Evolutionary conservation across 1,284 basidiomycete genomes (phyloP).

Genomic region (Malassezia psittaci): DNA sequence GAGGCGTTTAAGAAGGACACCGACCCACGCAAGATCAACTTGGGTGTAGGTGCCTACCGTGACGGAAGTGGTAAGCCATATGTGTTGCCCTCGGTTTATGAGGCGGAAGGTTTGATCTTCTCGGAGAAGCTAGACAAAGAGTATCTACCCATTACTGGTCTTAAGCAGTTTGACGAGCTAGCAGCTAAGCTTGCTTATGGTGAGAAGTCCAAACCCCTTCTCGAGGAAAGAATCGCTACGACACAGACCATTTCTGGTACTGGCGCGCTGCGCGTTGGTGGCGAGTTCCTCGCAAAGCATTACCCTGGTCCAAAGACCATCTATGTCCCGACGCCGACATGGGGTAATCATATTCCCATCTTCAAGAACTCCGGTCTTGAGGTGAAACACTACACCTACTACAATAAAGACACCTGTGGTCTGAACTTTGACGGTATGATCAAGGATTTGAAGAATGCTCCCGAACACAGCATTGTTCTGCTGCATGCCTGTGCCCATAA

Average conservation of each 20-base stretch:
- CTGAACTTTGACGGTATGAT: constrained; percentile 48
- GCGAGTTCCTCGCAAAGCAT: constrained; percentile 73
- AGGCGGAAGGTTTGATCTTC: constrained; percentile 73
- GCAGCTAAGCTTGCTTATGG: constrained; percentile 90
- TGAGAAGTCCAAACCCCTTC: constrained; percentile 58
- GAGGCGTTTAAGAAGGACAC: constrained; percentile 75
- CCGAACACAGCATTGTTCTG: constrained; percentile 52
- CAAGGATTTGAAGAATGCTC: constrained; percentile 48
- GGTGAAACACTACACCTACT: constrained; percentile 70
- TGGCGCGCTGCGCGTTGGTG: constrained; percentile 90
- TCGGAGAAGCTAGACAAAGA: constrained; percentile 78
- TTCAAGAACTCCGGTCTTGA: constrained; percentile 78
- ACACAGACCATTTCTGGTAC: constrained; percentile 97
- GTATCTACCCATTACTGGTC: constrained; percentile 91
- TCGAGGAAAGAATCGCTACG: constrained; percentile 62
- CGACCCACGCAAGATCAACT: constrained; percentile 73
- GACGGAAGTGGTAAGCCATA: constrained; percentile 50
- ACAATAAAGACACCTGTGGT: constrained; percentile 48
- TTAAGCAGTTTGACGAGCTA: constrained; percentile 73
- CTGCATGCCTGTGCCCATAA: constrained; percentile 55
- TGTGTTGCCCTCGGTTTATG: constrained; percentile 55
- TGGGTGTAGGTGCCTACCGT: constrained; percentile 56
- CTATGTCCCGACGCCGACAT: constrained; percentile 87
- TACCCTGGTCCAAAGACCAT: constrained; percentile 80
- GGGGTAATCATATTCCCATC: constrained; percentile 84